These are phyloP conservation scores for Brassica napus DNA, from an alignment of 345 rosid genomes.

Conservation along the genomic window DNA sequence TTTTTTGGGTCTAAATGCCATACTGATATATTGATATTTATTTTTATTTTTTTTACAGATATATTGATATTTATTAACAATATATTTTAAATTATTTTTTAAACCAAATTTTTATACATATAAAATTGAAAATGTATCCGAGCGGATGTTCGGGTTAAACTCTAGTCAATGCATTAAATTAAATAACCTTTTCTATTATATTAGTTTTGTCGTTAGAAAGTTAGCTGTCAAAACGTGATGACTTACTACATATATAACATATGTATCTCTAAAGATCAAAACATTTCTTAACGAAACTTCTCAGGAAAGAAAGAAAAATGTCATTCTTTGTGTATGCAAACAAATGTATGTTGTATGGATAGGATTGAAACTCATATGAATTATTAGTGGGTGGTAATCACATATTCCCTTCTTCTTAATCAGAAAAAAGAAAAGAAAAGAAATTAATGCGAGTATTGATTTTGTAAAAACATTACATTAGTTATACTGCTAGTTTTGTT, in stretches of 20 bases:
- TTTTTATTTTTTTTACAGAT: no score
- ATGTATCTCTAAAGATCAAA: neutral
- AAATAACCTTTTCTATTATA: neutral
- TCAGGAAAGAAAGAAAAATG: neutral
- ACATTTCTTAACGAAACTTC: neutral
- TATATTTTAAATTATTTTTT: no score
- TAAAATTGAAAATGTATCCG: no score
- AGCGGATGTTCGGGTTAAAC: no score
- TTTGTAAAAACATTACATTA: neutral
- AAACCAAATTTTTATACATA: no score
- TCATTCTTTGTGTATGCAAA: neutral
- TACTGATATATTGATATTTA: no score
- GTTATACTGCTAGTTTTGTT: neutral
- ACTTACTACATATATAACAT: neutral
- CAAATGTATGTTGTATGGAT: neutral
- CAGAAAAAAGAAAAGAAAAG: neutral
- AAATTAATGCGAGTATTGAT: neutral
- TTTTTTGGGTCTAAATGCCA: no score
- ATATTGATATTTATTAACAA: no score
- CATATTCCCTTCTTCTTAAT: neutral
- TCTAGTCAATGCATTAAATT: neutral
- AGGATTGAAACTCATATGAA: neutral
- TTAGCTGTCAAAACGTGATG: neutral
- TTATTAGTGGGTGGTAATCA: neutral
- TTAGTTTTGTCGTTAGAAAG: neutral